Percentiles rank a stretch among this genome's conserved stretches.
These are phyloP conservation scores for Dictyostelium intermedium DNA, from an alignment of 78 protist genomes.

Conservation along the genomic window DNA sequence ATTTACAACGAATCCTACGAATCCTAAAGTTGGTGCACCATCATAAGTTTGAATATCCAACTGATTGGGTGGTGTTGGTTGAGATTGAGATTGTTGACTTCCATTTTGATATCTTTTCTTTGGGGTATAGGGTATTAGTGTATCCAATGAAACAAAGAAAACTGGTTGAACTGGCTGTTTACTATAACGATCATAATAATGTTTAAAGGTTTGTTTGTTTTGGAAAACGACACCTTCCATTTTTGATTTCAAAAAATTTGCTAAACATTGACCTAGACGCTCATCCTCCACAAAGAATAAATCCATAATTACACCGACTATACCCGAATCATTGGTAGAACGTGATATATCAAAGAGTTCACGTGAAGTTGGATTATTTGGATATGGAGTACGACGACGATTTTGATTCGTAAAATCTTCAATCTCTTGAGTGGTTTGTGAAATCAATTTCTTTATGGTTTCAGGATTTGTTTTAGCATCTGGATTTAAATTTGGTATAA, in stretches of 20 bases:
- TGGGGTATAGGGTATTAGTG: background rate
- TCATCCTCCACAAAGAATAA: conserved; percentile 26
- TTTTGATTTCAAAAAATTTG: conserved; percentile 9
- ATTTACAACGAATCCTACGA: conserved; percentile 26
- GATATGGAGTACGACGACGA: conserved; percentile 16
- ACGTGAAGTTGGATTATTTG: conserved; percentile 16
- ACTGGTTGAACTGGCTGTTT: background rate
- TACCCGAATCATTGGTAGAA: conserved; percentile 17
- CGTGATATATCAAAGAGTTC: conserved; percentile 38
- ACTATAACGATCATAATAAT: background rate
- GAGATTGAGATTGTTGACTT: background rate
- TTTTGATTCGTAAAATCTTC: background rate
- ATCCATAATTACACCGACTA: conserved; percentile 64
- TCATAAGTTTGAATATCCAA: conserved; percentile 3
- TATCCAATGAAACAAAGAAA: conserved; percentile 9
- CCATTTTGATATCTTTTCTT: background rate
- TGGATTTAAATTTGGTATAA: background rate
- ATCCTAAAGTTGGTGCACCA: conserved; percentile 64
- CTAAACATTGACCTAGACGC: background rate
- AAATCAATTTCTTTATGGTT: background rate
- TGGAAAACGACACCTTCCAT: conserved; percentile 22
- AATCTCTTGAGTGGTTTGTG: background rate
- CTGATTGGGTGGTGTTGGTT: background rate
- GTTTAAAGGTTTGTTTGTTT: background rate
- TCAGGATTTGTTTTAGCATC: conserved; percentile 1